Conservation (phyloP, 75 land plant genomes). For the Pseudotsuga menziesii region DNA sequence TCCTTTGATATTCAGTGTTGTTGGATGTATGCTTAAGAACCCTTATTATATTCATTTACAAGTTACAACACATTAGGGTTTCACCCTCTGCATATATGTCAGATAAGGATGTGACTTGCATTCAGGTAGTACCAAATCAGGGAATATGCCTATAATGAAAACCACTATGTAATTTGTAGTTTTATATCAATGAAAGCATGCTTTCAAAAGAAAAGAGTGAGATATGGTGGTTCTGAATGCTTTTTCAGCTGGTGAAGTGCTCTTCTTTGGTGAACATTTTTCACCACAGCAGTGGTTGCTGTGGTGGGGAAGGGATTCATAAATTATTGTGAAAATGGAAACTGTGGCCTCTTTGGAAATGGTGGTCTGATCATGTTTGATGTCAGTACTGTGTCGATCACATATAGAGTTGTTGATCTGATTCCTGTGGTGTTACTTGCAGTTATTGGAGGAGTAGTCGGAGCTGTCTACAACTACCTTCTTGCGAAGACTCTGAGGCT, state of each 20-base stretch:
- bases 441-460: conserved; percentile 74
- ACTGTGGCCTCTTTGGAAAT: conserved; percentile 80
- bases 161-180: too few species aligned
- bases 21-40: too few species aligned
- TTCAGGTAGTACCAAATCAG: too few species aligned
- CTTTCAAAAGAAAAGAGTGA: too few species aligned
- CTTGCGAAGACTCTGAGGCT: conserved; percentile 59
- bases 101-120: too few species aligned
- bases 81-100: too few species aligned
- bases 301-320: conserved; percentile 68
- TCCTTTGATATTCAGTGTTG: too few species aligned
- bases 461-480: conserved; percentile 68
- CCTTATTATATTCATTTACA: too few species aligned
- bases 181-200: too few species aligned
- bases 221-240: too few species aligned
- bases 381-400: conserved; percentile 13
- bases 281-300: conserved; percentile 78
- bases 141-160: too few species aligned
- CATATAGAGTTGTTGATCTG: conserved; percentile 45
- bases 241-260: conserved; percentile 79
- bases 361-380: conserved; percentile 63
- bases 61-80: too few species aligned
- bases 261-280: conserved; percentile 87
- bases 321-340: conserved; percentile 54
- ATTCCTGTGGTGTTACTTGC: conserved; percentile 66